phyloP scores from a whole-genome alignment of 305 asterid species.

The Withania somnifera region DNA sequence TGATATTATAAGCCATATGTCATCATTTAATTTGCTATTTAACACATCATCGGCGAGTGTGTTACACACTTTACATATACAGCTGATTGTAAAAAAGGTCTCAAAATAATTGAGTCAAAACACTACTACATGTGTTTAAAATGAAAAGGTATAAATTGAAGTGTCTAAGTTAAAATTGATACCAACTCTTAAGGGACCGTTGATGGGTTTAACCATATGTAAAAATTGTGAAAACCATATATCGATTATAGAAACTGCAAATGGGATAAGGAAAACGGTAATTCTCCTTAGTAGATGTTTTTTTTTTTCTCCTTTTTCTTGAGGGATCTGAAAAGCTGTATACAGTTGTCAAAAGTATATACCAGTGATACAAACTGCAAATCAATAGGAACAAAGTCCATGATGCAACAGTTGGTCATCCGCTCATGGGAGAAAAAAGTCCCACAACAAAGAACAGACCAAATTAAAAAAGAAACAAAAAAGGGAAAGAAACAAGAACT shows the following conservation, averaged over 20 bases:
- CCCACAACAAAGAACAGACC: conserved; percentile 16
- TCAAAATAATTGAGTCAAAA: too few relatives aligned
- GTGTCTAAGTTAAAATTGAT: too few relatives aligned
- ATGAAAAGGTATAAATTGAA: too few relatives aligned
- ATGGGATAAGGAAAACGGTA: background rate
- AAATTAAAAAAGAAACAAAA: background rate
- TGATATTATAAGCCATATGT: too few relatives aligned
- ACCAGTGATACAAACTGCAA: background rate
- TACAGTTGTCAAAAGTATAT: background rate
- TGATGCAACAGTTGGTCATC: background rate
- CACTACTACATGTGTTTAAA: too few relatives aligned
- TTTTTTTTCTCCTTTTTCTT: background rate
- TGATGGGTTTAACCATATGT: too few relatives aligned
- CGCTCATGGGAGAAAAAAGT: conserved; percentile 22
- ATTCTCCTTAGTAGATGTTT: background rate
- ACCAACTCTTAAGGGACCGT: too few relatives aligned
- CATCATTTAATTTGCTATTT: too few relatives aligned
- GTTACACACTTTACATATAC: too few relatives aligned
- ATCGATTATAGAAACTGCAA: background rate
- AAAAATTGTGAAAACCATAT: background rate
- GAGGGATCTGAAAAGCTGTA: background rate
- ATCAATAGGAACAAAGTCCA: background rate
- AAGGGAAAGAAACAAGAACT: background rate
- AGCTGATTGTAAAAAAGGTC: too few relatives aligned
- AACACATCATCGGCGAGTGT: too few relatives aligned